Evolutionary conservation across 345 rosid species (phyloP), one percentile per base, ranked within the genome.

Genomic region (Citropsis articulata): DNA sequence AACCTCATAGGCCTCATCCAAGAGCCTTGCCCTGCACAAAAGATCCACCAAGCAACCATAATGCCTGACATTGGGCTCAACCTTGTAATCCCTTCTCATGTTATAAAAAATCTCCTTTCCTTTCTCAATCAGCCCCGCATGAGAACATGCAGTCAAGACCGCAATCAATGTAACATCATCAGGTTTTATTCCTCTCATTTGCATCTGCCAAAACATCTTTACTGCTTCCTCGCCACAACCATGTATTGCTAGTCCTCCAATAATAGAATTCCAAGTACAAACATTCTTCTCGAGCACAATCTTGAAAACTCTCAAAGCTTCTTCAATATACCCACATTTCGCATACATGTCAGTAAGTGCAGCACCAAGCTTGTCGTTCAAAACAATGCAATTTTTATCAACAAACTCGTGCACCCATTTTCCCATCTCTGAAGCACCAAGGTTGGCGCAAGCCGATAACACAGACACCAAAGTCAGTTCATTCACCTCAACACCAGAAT

Each of bases 11-110:
- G 88, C 91, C 69, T 86, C 89, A 59, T 78, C 80, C 33, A 84
- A 73, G 48, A 73, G 72, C 66, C 89, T 88, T 67, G 75, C 57
- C 10, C 89, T 82, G 64, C 91, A 86, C 10, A 84, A 78, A 8
- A 88, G 77, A 78, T 88, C 88, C 66, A 88, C 88, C 73, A 88
- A 79, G 79, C 88, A 86, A 67, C 91, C 91, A 59, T 83, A 88
- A 67, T 86, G 89, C 78, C 84, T 85, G 70, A 83, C 55, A 72
- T 67, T 83, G 7, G 83, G 85, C 71, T 71, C 82, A 28, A 82
- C 77, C 80, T 68, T 8, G 27, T 56, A 67, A 71, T 64, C 82
- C 62, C 38, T 66, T 63, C 55, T 59, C 82, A 82, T 82, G 33
- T 48, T 70, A 48, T 42, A 38, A 56, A 82, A 66, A 19, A 69